These are phyloP conservation scores for Paecilomyces sp. DNA, from an alignment of 2,329 filamentous ascomycete species.

Conservation along the genomic window DNA sequence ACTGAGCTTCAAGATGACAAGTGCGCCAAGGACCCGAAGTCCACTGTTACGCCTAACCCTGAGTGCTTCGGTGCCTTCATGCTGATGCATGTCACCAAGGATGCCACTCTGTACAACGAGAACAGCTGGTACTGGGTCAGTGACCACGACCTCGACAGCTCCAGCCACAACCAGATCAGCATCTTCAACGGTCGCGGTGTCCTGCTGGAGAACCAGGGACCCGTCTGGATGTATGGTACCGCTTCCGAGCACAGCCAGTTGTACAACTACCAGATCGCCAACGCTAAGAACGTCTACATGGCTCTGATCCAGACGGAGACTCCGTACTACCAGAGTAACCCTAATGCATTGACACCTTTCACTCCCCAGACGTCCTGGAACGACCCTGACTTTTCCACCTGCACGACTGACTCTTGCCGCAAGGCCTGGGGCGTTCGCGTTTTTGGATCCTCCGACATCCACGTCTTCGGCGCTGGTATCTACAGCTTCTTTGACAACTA, in stretches of 20 bases:
- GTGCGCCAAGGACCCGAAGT: slow-evolving; percentile 68
- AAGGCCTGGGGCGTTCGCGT: slow-evolving; percentile 74
- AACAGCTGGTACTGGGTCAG: slow-evolving; percentile 88
- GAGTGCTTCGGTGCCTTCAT: slow-evolving; percentile 69
- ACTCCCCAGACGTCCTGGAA: slow-evolving; percentile 26
- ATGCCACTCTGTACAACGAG: slow-evolving; percentile 68
- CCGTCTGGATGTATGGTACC: slow-evolving; percentile 79
- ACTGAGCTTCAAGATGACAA: slow-evolving; percentile 72
- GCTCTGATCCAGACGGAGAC: slow-evolving; percentile 83
- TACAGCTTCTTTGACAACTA: slow-evolving; percentile 86
- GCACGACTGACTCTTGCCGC: slow-evolving; percentile 52
- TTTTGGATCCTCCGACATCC: slow-evolving; percentile 58
- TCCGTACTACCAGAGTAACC: slow-evolving; percentile 78
- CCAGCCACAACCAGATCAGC: slow-evolving; percentile 59
- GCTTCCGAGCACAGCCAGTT: slow-evolving; percentile 53
- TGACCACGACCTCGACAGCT: slow-evolving; percentile 78
- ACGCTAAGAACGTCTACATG: slow-evolving; percentile 74
- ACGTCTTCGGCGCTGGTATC: slow-evolving; percentile 65
- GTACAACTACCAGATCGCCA: slow-evolving; percentile 77
- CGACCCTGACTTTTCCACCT: slow-evolving; percentile 61
- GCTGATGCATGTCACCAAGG: slow-evolving; percentile 49
- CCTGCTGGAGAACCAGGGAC: slow-evolving; percentile 67
- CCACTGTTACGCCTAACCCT: slow-evolving; percentile 53
- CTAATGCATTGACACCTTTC: slow-evolving; percentile 53
- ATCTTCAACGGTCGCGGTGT: slow-evolving; percentile 85